Conservation (phyloP, 305 asterid species). For the Plantago coronopus region DNA sequence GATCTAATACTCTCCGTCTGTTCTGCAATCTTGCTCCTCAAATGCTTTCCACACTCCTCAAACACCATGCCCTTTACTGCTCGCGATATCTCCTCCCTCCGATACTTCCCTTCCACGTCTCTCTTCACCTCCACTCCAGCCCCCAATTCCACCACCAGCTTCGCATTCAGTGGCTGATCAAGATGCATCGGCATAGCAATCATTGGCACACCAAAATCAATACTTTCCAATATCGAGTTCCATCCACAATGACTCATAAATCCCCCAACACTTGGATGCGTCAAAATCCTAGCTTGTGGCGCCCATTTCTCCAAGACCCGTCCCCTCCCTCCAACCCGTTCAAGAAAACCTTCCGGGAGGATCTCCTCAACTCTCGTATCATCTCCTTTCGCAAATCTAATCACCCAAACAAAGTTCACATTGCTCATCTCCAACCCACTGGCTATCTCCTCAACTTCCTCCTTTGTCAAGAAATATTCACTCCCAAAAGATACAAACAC, state of each 20-base stretch:
- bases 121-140: slow-evolving; percentile 37
- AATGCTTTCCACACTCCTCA: slow-evolving; percentile 29
- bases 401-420: slow-evolving; percentile 30
- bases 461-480: slow-evolving; percentile 27
- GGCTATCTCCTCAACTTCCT: slow-evolving; percentile 27
- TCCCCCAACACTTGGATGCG: slow-evolving; percentile 25
- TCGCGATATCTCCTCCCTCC: slow-evolving; percentile 37
- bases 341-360: slow-evolving; percentile 33
- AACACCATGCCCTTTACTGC: slow-evolving; percentile 37
- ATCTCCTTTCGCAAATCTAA: slow-evolving; percentile 16
- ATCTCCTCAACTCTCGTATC: neutral
- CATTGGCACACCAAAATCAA: slow-evolving; percentile 32
- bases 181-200: slow-evolving; percentile 27
- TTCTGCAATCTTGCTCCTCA: slow-evolving; percentile 32
- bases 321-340: slow-evolving; percentile 29
- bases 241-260: slow-evolving; percentile 45
- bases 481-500: slow-evolving; percentile 37
- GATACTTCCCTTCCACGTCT: slow-evolving; percentile 29
- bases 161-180: slow-evolving; percentile 38
- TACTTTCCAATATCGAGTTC: slow-evolving; percentile 30
- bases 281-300: slow-evolving; percentile 30
- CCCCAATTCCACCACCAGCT: slow-evolving; percentile 37
- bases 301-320: slow-evolving; percentile 29
- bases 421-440: slow-evolving; percentile 27
- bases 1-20: slow-evolving; percentile 25